phyloP scores from a whole-genome alignment of 2,329 filamentous ascomycete genomes.

The Cryoendolithus antarcticus region DNA sequence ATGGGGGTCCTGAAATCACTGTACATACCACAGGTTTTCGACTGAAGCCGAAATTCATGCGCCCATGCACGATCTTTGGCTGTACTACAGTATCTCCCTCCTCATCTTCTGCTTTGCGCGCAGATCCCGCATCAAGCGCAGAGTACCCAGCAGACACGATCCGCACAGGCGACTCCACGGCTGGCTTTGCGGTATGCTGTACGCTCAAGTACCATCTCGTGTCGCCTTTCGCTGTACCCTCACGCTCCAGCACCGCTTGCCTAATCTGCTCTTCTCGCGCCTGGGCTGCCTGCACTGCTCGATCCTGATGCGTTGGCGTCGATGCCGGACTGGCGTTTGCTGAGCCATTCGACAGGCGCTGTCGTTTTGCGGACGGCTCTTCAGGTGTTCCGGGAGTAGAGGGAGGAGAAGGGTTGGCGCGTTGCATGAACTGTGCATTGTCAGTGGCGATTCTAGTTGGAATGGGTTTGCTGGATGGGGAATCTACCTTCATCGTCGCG shows the following conservation, averaged over 20 bases:
- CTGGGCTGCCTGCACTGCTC: constrained; percentile 50
- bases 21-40: constrained; percentile 6
- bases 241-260: constrained; percentile 40
- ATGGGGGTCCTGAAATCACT: not conserved
- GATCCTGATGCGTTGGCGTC: constrained; percentile 34
- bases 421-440: constrained; percentile 66
- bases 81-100: constrained; percentile 23
- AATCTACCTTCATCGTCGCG: constrained; percentile 63
- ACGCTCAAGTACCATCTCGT: constrained; percentile 64
- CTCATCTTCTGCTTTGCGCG: constrained; percentile 16
- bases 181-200: constrained; percentile 26
- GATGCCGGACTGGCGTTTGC: constrained; percentile 28
- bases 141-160: constrained; percentile 53
- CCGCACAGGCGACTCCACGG: constrained; percentile 29
- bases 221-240: constrained; percentile 52
- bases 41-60: constrained; percentile 40
- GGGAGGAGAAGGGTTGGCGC: constrained; percentile 53
- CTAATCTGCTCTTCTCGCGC: constrained; percentile 56
- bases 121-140: constrained; percentile 29
- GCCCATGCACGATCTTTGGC: constrained; percentile 23
- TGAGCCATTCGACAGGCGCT: constrained; percentile 39
- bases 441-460: constrained; percentile 4
- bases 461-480: not conserved
- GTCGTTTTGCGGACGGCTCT: constrained; percentile 49
- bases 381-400: constrained; percentile 32